A percentile compares a stretch with the other conserved stretches of the same genome.
Evolutionary conservation across 1,139 yeast genomes (phyloP).

Genomic region (Candida glucosophila): DNA sequence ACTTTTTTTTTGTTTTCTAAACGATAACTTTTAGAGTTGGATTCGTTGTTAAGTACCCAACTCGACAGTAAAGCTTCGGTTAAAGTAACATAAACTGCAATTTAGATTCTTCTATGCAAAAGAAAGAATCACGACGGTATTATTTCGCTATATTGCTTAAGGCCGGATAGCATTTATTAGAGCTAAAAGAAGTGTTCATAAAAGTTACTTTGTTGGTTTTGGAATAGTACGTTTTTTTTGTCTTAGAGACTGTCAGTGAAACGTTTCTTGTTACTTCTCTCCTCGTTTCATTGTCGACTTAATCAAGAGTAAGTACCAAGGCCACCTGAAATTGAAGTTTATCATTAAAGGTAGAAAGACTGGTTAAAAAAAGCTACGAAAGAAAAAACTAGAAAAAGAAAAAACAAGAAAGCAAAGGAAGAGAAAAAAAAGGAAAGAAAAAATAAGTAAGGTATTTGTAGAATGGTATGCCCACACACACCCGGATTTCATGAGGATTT

Average conservation of each 20-base stretch:
- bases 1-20: too few relatives aligned
- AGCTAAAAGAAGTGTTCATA: too few relatives aligned
- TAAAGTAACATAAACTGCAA: conserved; percentile 1
- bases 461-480: conserved; percentile 29
- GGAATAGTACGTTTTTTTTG: conserved; percentile 5
- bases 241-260: conserved; percentile 16
- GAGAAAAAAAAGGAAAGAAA: conserved; percentile 7
- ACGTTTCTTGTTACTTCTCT: conserved; percentile 49
- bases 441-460: conserved; percentile 3
- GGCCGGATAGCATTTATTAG: too few relatives aligned
- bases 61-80: too few relatives aligned
- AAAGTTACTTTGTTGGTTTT: too few relatives aligned
- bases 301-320: conserved; percentile 35
- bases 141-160: conserved; percentile 26
- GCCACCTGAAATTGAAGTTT: conserved; percentile 16
- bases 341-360: neutral
- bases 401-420: conserved; percentile 6
- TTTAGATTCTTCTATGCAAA: conserved; percentile 34
- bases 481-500: conserved; percentile 40
- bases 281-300: conserved; percentile 29
- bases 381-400: conserved; percentile 2
- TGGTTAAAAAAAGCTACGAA: conserved; percentile 5
- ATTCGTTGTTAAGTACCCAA: too few relatives aligned
- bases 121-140: conserved; percentile 37
- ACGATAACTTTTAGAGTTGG: too few relatives aligned